phyloP scores from a whole-genome alignment of 345 rosid species.

The Gossypium ekmanianum region DNA sequence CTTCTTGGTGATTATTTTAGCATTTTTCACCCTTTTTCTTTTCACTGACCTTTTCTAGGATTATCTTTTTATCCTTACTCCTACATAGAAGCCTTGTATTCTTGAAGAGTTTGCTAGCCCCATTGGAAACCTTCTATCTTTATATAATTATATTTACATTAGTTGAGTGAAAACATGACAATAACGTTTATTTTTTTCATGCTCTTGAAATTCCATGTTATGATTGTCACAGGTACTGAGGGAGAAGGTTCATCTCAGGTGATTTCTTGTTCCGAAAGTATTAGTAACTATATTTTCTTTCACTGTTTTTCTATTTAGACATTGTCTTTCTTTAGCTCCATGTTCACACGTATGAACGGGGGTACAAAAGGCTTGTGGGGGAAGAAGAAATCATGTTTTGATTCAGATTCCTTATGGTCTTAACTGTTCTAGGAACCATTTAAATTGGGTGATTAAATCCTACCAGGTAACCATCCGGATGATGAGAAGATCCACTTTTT shows the following conservation, averaged over 20 bases:
- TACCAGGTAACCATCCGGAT: slow-evolving; percentile 42
- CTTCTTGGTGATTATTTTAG: not conserved
- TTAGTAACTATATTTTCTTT: not conserved
- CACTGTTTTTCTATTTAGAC: not conserved
- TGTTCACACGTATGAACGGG: slow-evolving; percentile 59
- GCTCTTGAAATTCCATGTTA: slow-evolving; percentile 13
- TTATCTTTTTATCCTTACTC: not conserved
- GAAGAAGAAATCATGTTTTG: slow-evolving; percentile 50
- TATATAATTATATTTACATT: slow-evolving; percentile 3
- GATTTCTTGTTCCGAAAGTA: not conserved
- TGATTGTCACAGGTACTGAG: slow-evolving; percentile 43
- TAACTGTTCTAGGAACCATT: slow-evolving; percentile 56
- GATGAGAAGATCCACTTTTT: not conserved
- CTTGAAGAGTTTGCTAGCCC: slow-evolving; percentile 40
- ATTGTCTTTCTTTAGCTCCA: slow-evolving; percentile 30
- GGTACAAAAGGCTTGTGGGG: slow-evolving; percentile 44
- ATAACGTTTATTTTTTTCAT: slow-evolving; percentile 8
- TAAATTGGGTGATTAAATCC: slow-evolving; percentile 70
- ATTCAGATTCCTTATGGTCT: slow-evolving; percentile 56
- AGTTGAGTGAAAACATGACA: slow-evolving; percentile 5
- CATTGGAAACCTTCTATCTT: slow-evolving; percentile 9
- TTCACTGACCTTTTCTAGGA: not conserved
- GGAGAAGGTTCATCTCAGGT: slow-evolving; percentile 39
- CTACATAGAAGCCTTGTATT: not conserved
- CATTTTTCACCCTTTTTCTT: not conserved